Evolutionary conservation across 2,329 filamentous ascomycete genomes (phyloP), one percentile per base, ranked within the genome.

Genomic region (Penicillium vulpinum): DNA sequence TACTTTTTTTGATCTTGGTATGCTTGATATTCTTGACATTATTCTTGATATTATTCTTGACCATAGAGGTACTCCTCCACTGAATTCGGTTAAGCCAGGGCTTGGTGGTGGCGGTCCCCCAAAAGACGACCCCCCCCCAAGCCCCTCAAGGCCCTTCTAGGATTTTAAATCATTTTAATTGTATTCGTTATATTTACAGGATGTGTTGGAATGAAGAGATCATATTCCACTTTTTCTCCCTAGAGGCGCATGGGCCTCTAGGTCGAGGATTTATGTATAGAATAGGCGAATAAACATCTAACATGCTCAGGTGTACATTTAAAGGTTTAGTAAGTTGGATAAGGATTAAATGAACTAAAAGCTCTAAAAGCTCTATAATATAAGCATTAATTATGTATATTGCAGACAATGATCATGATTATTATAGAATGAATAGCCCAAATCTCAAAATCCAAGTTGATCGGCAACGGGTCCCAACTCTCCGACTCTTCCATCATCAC

Each of bases 401-500:
- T 16, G 4, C 8, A 46, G 15, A 3, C 15, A 33, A 3, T 15
- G 15, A 46, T 8, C 5, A n/a, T 22, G 22, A n/a, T 35, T 24
- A 4, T 22, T 33, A 11, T 5, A 46, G 29, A 22, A 40, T 2
- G 15, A 16, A 24, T 16, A 15, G 15, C 4, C 21, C 11, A 39
- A 39, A 22, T 39, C 15, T 35, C 15, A 50, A 54, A 55, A 39
- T 13, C 21, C 50, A 38, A n/a, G 52, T 40, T 50, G 55, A 58
- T 56, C 60, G 59, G 47, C 57, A 58, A 53, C 54, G 36, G 56
- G 44, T 60, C 59, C 65, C 62, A 59, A 58, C 63, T 63, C 63
- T 65, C 68, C 62, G 60, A 62, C 66, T 67, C 66, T 59, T 51
- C 48, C 54, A 57, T 51, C 52, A 50, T 55, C 52, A 55, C 38